Evolutionary conservation across 352 stramenopile genomes (phyloP).

Genomic region (Phytophthora cryptogea): DNA sequence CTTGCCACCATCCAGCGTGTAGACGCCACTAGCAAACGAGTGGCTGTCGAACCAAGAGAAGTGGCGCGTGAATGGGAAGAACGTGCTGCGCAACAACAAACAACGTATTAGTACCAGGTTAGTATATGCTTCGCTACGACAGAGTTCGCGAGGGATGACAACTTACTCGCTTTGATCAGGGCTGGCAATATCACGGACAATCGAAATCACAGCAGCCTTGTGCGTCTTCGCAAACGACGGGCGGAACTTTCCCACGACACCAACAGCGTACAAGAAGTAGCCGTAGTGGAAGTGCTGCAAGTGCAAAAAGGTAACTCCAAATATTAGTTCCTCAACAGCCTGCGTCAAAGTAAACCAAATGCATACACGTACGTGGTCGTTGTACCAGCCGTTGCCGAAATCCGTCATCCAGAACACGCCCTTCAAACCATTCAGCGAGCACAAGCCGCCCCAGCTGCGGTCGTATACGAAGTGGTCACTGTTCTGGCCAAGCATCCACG

Average conservation of each 20-base stretch:
- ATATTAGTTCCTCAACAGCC: neutral
- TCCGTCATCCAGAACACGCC: slow-evolving; percentile 91
- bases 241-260: slow-evolving; percentile 80
- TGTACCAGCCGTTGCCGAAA: slow-evolving; percentile 94
- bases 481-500: slow-evolving; percentile 82
- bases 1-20: slow-evolving; percentile 95
- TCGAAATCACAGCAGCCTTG: slow-evolving; percentile 74
- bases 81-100: slow-evolving; percentile 44
- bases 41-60: slow-evolving; percentile 98
- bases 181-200: slow-evolving; percentile 82
- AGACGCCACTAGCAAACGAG: slow-evolving; percentile 96
- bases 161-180: slow-evolving; percentile 66
- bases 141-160: neutral
- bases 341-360: neutral
- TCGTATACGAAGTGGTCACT: slow-evolving; percentile 93
- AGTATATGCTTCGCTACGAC: slow-evolving; percentile 1
- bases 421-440: slow-evolving; percentile 90
- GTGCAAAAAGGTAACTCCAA: slow-evolving; percentile 13
- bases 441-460: slow-evolving; percentile 91
- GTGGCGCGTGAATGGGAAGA: slow-evolving; percentile 93
- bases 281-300: slow-evolving; percentile 97
- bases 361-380: slow-evolving; percentile 78
- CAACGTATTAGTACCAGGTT: neutral
- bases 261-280: slow-evolving; percentile 90
- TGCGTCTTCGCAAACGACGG: slow-evolving; percentile 71